Conservation (phyloP, 2,329 filamentous ascomycete genomes). For the Massarina eburnea region DNA sequence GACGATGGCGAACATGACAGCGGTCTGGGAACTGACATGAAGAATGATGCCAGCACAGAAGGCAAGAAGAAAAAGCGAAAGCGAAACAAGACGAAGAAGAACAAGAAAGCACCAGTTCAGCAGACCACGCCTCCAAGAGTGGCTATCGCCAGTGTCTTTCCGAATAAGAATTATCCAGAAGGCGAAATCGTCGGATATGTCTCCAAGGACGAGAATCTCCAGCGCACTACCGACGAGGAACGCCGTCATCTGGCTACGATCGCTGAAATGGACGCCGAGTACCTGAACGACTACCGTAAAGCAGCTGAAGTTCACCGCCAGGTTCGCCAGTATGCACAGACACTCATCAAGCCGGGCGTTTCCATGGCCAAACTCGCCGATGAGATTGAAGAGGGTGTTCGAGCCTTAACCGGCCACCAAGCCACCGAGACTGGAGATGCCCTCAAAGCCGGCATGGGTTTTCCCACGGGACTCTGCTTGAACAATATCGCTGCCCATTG, state of each 20-base stretch:
- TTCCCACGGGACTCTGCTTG: slow-evolving; percentile 78
- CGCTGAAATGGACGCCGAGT: slow-evolving; percentile 74
- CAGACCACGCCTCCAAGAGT: slow-evolving; percentile 77
- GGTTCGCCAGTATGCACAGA: slow-evolving; percentile 77
- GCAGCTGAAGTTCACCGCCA: slow-evolving; percentile 86
- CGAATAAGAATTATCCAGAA: slow-evolving; percentile 67
- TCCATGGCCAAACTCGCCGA: slow-evolving; percentile 77
- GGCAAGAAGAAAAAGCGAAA: slow-evolving; percentile 72
- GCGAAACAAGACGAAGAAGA: slow-evolving; percentile 72
- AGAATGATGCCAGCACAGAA: slow-evolving; percentile 17
- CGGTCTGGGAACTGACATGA: slow-evolving; percentile 38
- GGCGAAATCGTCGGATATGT: slow-evolving; percentile 74
- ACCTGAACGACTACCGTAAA: slow-evolving; percentile 76
- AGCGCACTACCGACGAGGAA: slow-evolving; percentile 78
- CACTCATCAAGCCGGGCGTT: slow-evolving; percentile 75
- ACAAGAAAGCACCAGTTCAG: slow-evolving; percentile 57
- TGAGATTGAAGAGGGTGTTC: slow-evolving; percentile 78
- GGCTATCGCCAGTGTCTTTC: slow-evolving; percentile 69
- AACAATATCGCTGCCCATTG: slow-evolving; percentile 85
- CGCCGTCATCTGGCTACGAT: slow-evolving; percentile 66
- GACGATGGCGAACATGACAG: slow-evolving; percentile 54
- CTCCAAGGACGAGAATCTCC: slow-evolving; percentile 66
- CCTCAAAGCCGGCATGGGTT: slow-evolving; percentile 77
- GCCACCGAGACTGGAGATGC: slow-evolving; percentile 76
- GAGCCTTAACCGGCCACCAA: slow-evolving; percentile 71